phyloP scores from a whole-genome alignment of 768 basidiomycete species.

The Hemileccinum impolitum region DNA sequence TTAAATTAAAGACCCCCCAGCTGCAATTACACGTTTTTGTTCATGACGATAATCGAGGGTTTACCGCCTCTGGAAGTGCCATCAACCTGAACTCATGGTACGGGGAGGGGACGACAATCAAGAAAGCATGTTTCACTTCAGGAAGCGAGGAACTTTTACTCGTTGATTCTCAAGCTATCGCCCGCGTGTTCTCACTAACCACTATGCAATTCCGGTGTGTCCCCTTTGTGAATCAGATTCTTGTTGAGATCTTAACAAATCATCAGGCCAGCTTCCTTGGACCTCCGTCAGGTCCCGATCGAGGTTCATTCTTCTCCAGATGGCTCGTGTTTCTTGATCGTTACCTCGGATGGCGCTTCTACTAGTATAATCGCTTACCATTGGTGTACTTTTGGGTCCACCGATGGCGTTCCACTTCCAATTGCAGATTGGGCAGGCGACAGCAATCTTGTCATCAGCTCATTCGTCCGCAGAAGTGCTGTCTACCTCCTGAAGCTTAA shows the following conservation, averaged over 20 bases:
- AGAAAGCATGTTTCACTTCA: constrained; percentile 41
- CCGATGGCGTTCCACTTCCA: constrained; percentile 38
- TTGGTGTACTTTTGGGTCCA: constrained; percentile 56
- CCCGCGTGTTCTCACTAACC: constrained; percentile 50
- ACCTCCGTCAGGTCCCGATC: constrained; percentile 34
- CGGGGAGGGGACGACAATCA: constrained; percentile 31
- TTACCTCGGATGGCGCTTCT: constrained; percentile 21
- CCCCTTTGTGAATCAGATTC: neutral
- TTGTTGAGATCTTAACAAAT: neutral
- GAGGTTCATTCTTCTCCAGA: constrained; percentile 49
- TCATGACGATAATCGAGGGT: constrained; percentile 45
- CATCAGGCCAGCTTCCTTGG: constrained; percentile 44
- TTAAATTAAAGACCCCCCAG: constrained; percentile 17
- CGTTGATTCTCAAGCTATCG: constrained; percentile 42
- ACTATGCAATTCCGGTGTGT: constrained; percentile 54
- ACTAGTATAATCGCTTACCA: constrained; percentile 42
- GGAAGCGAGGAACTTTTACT: constrained; percentile 54
- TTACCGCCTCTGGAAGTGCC: constrained; percentile 41
- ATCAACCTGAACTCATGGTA: constrained; percentile 49
- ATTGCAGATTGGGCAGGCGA: constrained; percentile 28
- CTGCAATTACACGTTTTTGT: constrained; percentile 43
- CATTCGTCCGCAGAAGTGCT: constrained; percentile 39
- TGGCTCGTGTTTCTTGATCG: constrained; percentile 47
- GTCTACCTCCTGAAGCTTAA: constrained; percentile 47
- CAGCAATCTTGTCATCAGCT: constrained; percentile 36